These are phyloP conservation scores for Backusella mclennaniae DNA, from an alignment of 192 early-diverging fungal genomes.

Conservation along the genomic window DNA sequence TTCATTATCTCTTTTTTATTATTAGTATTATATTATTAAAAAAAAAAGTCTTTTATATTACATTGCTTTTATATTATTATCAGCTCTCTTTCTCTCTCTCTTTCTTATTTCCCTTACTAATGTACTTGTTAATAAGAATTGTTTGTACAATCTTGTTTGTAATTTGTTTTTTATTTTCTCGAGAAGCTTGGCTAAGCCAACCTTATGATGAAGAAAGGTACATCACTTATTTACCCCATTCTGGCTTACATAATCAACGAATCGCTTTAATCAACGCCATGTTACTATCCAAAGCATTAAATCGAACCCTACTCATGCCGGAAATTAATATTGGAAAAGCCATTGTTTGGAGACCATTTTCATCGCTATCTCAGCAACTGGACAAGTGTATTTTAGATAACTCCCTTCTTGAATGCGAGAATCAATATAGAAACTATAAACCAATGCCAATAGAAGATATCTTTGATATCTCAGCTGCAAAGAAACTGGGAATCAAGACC, in stretches of 20 bases:
- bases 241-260: constrained; percentile 51
- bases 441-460: constrained; percentile 17
- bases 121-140: background rate
- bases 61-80: background rate
- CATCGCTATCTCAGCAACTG: background rate
- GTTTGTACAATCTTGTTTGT: background rate
- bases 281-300: constrained; percentile 34
- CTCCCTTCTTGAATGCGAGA: background rate
- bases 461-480: constrained; percentile 17
- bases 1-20: background rate
- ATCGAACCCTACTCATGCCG: constrained; percentile 45
- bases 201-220: constrained; percentile 26
- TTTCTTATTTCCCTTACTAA: background rate
- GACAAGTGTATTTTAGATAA: background rate
- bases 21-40: background rate
- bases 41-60: background rate
- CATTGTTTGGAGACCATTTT: constrained; percentile 14
- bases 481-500: constrained; percentile 12
- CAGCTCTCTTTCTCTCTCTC: background rate
- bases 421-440: constrained; percentile 17
- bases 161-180: background rate
- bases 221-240: constrained; percentile 44
- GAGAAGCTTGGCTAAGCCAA: background rate
- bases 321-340: constrained; percentile 33
- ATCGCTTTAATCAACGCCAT: constrained; percentile 43